phyloP scores from a whole-genome alignment of 345 rosid genomes.

The Geranium brycei region DNA sequence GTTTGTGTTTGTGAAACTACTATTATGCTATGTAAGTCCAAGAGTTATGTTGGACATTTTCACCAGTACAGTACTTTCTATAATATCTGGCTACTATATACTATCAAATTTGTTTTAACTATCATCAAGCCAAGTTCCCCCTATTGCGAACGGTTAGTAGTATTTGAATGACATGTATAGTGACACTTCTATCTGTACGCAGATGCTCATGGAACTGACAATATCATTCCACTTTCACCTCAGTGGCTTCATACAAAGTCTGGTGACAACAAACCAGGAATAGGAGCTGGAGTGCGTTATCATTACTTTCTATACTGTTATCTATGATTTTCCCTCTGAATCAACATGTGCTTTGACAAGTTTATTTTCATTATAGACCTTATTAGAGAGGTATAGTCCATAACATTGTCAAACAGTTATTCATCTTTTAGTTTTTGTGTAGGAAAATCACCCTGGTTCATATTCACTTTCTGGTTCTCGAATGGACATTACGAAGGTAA shows the following conservation, averaged over 20 bases:
- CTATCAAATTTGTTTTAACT: no score
- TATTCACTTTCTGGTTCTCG: slow-evolving; percentile 27
- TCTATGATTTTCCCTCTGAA: not conserved
- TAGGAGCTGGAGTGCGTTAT: slow-evolving; percentile 48
- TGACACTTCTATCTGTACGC: slow-evolving; percentile 23
- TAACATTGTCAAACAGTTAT: not conserved
- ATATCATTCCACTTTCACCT: slow-evolving; percentile 81
- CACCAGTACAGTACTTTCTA: no score
- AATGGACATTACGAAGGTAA: slow-evolving; percentile 29
- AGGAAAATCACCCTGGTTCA: slow-evolving; percentile 44
- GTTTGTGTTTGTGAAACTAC: no score
- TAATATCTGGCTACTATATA: not conserved
- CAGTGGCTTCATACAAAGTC: slow-evolving; percentile 96
- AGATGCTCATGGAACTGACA: slow-evolving; percentile 72
- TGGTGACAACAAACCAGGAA: slow-evolving; percentile 64
- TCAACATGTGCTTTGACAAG: not conserved
- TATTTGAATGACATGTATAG: slow-evolving; percentile 1
- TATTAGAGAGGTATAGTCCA: not conserved
- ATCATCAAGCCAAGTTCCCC: no score
- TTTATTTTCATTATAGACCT: not conserved
- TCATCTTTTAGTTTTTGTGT: slow-evolving; percentile 3
- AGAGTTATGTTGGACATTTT: no score
- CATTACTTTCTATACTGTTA: not conserved
- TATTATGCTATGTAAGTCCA: no score
- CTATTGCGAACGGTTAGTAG: no score